phyloP scores from a whole-genome alignment of 73 alveolate species.

The Tetrahymena thermophila region DNA sequence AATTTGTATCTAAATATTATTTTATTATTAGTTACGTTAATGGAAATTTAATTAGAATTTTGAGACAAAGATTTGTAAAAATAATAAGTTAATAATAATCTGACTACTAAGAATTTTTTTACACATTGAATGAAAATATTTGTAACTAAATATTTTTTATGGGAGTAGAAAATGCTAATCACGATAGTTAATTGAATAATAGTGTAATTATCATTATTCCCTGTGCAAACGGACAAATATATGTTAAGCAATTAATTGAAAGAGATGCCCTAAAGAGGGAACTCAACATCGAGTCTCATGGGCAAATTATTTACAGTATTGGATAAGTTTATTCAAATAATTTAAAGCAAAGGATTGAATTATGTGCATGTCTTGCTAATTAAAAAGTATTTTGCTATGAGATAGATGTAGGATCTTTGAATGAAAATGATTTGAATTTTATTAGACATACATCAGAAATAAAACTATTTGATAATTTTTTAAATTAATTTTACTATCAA shows the following conservation, averaged over 20 bases:
- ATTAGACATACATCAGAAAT: neutral
- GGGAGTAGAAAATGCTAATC: neutral
- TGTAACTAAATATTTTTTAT: neutral
- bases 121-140: neutral
- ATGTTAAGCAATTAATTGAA: neutral
- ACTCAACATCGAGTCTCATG: neutral
- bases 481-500: neutral
- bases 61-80: neutral
- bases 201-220: neutral
- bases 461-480: neutral
- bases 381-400: neutral
- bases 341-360: neutral
- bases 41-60: neutral
- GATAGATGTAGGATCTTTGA: neutral
- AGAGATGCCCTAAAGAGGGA: neutral
- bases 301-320: neutral
- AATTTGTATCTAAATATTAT: neutral
- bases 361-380: neutral
- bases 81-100: neutral
- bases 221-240: neutral
- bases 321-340: neutral
- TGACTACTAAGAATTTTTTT: neutral
- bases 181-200: neutral
- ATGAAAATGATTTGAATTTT: neutral
- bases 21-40: neutral